Base-by-base conservation (phyloP, 2,329 filamentous ascomycete species). In the Pseudogymnoascus sp. region DNA sequence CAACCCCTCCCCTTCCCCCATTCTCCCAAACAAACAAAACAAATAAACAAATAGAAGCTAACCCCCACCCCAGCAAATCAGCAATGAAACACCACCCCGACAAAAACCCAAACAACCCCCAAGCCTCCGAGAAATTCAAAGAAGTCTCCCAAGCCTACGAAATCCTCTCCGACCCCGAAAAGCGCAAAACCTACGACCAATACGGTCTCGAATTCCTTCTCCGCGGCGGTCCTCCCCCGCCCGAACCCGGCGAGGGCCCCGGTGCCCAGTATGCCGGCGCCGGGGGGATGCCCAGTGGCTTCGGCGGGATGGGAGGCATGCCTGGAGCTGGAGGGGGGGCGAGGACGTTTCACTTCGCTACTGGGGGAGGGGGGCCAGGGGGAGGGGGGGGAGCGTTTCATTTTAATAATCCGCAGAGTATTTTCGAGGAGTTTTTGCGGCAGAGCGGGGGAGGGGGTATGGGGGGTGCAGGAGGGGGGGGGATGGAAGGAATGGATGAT, bases 81-180 rank as follows among this genome's bases (percentile, higher is more conserved):
- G 93, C 93, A 63, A 78, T 97, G 74, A 96, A 93, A 79, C 93
- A 86, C 78, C 95, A 99, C 74, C 95, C 95, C 5, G 95, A 99
- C 81, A 99, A 97, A 83, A 99, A 97, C 82, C 93, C 93, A 77
- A 88, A 96, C 78, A 92, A 93, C 71, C 86, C 92, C 31, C 79
- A 86, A 62, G 91, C 93, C 7, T 81, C 86, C 66, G 95, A 97
- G 75, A 97, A 93, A 77, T 99, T 99, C 83, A 99, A 99, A 79
- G 95, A 97, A 76, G 90, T 92, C 68, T 96, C 92, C 1, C 93
- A 97, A 79, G 95, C 95, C 64, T 99, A 97, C 79, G 95, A 99
- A 78, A 96, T 99, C 70, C 86, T 99, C 2, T 96, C 91, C 66
- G 95, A 99, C 72, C 93, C 93, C 66, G 93, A 97, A 75, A 99